Conservation (phyloP, 176 grass and related monocot genomes). For the Hordeum marinum region DNA sequence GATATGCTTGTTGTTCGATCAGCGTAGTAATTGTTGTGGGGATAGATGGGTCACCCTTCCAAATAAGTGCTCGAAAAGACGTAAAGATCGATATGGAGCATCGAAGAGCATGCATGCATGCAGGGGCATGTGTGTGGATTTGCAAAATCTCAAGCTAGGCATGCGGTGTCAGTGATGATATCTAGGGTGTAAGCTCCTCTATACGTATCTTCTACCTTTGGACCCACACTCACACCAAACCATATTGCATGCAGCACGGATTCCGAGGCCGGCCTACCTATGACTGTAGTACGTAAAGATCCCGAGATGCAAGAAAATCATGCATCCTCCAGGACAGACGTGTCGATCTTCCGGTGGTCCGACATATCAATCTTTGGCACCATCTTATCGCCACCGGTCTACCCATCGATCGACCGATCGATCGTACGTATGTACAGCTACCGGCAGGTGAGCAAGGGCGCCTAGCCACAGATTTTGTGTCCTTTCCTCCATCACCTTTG, state of each 20-base stretch:
- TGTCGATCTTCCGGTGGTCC: constrained; percentile 1
- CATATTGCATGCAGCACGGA: background rate
- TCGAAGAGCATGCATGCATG: background rate
- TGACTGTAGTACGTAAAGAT: too few species aligned
- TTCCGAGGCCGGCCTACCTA: background rate
- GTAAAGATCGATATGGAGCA: background rate
- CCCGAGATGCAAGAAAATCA: too few species aligned
- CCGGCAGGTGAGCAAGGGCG: background rate
- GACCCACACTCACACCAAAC: background rate
- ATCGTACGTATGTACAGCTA: background rate
- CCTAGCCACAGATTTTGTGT: background rate
- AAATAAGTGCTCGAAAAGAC: background rate
- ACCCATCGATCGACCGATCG: too few species aligned
- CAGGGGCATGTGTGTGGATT: background rate
- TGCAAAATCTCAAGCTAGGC: background rate
- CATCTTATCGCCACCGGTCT: background rate
- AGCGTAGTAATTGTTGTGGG: too few species aligned
- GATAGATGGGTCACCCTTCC: background rate
- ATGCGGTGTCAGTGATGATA: background rate
- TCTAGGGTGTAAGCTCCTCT: background rate
- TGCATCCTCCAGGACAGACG: background rate
- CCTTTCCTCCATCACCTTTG: too few species aligned
- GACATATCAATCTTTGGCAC: background rate
- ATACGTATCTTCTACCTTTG: constrained; percentile 11
- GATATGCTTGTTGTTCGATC: background rate